phyloP scores from a whole-genome alignment of 148 eudicot species.

The Camellia japonica region DNA sequence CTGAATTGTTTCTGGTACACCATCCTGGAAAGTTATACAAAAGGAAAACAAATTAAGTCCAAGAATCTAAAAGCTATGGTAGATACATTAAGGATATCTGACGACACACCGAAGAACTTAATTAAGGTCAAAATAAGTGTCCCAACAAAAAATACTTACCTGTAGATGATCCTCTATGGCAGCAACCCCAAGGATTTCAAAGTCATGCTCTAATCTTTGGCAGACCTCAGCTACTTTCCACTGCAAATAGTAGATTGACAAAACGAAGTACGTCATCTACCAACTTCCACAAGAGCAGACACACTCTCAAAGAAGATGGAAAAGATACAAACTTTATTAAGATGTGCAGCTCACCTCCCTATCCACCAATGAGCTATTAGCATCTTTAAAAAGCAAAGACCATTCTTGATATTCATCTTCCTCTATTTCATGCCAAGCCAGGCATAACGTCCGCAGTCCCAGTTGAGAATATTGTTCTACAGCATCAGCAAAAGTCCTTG shows the following conservation, averaged over 20 bases:
- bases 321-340: not conserved
- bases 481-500: slow-evolving; percentile 66
- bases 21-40: slow-evolving; percentile 52
- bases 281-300: not conserved
- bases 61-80: not conserved
- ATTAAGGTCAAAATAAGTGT: not conserved
- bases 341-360: slow-evolving; percentile 67
- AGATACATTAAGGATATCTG: not conserved
- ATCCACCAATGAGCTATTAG: slow-evolving; percentile 87
- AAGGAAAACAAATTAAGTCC: slow-evolving; percentile 1
- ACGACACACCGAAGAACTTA: not conserved
- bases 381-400: slow-evolving; percentile 86
- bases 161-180: slow-evolving; percentile 97
- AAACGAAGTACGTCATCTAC: not conserved
- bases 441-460: slow-evolving; percentile 92
- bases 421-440: slow-evolving; percentile 89
- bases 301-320: slow-evolving; percentile 3
- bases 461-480: slow-evolving; percentile 89
- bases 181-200: slow-evolving; percentile 89
- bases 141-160: slow-evolving; percentile 34
- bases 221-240: slow-evolving; percentile 97
- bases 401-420: slow-evolving; percentile 86
- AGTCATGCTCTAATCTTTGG: slow-evolving; percentile 75
- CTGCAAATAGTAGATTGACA: slow-evolving; percentile 37
- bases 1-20: slow-evolving; percentile 92